Evolutionary conservation across 257 asterid genomes (phyloP), one percentile per base, ranked within the genome.

Genomic region (Solanum clarkiae): DNA sequence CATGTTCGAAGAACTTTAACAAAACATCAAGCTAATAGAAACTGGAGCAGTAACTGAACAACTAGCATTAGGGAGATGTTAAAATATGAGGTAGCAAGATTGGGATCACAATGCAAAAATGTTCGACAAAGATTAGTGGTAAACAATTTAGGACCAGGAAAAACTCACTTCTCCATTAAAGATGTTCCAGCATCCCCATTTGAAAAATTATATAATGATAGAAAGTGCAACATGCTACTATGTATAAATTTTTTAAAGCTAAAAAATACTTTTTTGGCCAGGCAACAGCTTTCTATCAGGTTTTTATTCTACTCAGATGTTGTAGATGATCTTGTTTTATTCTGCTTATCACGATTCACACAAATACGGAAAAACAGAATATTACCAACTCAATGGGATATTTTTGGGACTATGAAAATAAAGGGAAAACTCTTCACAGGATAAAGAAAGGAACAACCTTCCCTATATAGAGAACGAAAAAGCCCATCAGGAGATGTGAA

Each of bases 401-500:
- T 32, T 11, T 36, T 32, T 24, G 7, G 65, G 44, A 80, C 4
- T 47, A 80, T n/a, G 22, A 15, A 45, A 81, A 29, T 42, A 63
- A 44, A 63, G 45, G 14, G 24, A 10, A 24, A 45, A 45, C 16
- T 12, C 42, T 68, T 53, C 70, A 77, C 87, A 71, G 11, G 26
- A 51, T 51, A 80, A 32, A 85, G 81, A 47, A 36, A 66, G 80
- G 60, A 75, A 83, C 55, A 81, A 94, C 98, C 98, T 94, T 94
- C 98, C 53, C 98, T 93, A 87, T 88, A 94, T 54, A 94, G 88
- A 86, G 98, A 94, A 83, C 94, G 97, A 89, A 94, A 94, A 72
- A 94, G 93, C 66, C 98, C 98, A 85, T 94, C 97, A 2, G 98
- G 98, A 49, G 98, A 94, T 84, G 92, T 93, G 72, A 94, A 91